Conservation (phyloP, 345 rosid genomes). For the Murraya paniculata region DNA sequence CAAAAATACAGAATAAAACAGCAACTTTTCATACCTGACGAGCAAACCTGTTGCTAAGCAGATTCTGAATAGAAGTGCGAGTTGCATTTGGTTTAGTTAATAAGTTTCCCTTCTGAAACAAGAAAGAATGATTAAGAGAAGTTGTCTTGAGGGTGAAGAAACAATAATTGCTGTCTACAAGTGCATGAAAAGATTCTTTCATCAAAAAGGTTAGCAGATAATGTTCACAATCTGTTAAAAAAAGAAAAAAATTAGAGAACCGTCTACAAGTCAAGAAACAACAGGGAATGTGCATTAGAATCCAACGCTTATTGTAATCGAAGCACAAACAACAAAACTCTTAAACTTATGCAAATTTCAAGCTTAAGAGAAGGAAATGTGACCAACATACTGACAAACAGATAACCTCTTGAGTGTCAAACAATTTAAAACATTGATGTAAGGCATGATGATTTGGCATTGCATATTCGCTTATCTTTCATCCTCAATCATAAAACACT, state of each 20-base stretch:
- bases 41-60: constrained; percentile 79
- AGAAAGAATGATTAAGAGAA: constrained; percentile 2
- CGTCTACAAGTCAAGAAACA: not conserved
- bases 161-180: not conserved
- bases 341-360: not conserved
- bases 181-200: not conserved
- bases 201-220: not conserved
- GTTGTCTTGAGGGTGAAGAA: not conserved
- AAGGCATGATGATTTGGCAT: not conserved
- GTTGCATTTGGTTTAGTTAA: constrained; percentile 33
- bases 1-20: constrained; percentile 8
- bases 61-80: constrained; percentile 53
- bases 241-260: not conserved
- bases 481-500: not conserved
- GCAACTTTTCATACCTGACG: constrained; percentile 52
- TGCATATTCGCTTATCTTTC: not conserved
- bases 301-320: not conserved
- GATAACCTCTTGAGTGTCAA: not conserved
- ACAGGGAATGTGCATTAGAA: not conserved
- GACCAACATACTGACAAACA: not conserved
- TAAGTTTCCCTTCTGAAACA: constrained; percentile 44
- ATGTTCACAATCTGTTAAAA: not conserved
- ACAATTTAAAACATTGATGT: not conserved
- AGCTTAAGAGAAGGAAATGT: not conserved
- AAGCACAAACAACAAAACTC: not conserved